These are phyloP conservation scores for Ochromonas danica DNA, from an alignment of 108 stramenopile genomes.

Conservation along the genomic window DNA sequence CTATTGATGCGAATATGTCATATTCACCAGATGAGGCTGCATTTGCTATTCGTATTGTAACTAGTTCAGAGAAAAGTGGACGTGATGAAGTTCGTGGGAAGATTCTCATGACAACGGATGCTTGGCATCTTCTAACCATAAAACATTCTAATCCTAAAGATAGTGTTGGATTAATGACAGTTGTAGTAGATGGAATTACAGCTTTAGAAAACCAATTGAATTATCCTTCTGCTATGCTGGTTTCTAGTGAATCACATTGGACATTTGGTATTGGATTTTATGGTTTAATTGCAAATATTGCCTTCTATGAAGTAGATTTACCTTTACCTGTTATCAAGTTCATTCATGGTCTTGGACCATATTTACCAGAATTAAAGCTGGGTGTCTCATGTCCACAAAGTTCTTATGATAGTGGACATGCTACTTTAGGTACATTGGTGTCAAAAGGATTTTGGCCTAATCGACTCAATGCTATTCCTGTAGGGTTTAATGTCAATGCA, in stretches of 20 bases:
- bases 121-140: not conserved
- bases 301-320: conserved; percentile 9
- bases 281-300: not conserved
- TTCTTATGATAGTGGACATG: conserved; percentile 22
- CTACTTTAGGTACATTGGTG: not conserved
- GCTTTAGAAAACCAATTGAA: not conserved
- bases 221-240: not conserved
- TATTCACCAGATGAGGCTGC: not conserved
- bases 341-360: conserved; percentile 21
- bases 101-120: not conserved
- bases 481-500: not conserved
- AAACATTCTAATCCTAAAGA: not conserved
- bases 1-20: not conserved
- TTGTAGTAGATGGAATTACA: conserved; percentile 5
- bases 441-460: not conserved
- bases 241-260: not conserved
- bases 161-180: not conserved
- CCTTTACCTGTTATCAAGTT: not conserved
- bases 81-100: not conserved
- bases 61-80: conserved; percentile 6
- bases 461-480: not conserved
- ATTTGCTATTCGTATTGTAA: not conserved
- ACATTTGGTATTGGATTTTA: not conserved
- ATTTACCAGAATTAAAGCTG: not conserved
- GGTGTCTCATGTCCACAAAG: conserved; percentile 5